Evolutionary conservation across 192 early-diverging fungal species (phyloP).

Genomic region (Gryganskiella cystojenkinii): DNA sequence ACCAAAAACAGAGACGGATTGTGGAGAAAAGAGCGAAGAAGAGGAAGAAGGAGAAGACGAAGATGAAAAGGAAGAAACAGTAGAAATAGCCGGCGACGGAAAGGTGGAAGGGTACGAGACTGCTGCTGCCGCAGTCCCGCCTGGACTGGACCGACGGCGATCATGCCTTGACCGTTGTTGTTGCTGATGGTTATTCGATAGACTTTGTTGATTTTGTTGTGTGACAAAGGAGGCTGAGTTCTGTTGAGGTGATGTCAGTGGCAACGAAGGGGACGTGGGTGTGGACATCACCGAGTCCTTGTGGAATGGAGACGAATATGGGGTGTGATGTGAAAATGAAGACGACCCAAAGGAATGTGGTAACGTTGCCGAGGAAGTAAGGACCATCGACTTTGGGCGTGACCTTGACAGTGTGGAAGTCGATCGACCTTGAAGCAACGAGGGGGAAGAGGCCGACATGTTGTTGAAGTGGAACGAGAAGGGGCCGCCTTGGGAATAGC

Average conservation of each 20-base stretch:
- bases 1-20: conserved; percentile 14
- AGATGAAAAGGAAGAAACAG: neutral
- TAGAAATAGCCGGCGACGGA: too few relatives aligned
- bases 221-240: neutral
- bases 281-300: conserved; percentile 13
- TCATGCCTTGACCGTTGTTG: conserved; percentile 1
- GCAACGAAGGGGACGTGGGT: neutral
- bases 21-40: neutral
- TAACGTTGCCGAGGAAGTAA: conserved; percentile 6
- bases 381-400: conserved; percentile 32
- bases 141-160: conserved; percentile 21
- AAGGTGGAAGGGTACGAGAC: too few relatives aligned
- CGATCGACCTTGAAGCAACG: neutral
- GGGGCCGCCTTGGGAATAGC: neutral
- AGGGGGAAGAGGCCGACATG: conserved; percentile 2
- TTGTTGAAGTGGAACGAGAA: neutral
- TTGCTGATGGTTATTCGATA: neutral
- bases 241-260: neutral
- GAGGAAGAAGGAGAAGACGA: neutral
- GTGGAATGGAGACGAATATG: conserved; percentile 20
- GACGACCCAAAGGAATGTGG: neutral
- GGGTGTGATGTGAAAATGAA: conserved; percentile 5
- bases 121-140: too few relatives aligned
- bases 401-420: neutral
- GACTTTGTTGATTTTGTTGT: neutral